A percentile compares a stretch with the other conserved stretches of the same genome.
Evolutionary conservation across 257 asterid species (phyloP).

Genomic region (Craterostigma plantagineum): DNA sequence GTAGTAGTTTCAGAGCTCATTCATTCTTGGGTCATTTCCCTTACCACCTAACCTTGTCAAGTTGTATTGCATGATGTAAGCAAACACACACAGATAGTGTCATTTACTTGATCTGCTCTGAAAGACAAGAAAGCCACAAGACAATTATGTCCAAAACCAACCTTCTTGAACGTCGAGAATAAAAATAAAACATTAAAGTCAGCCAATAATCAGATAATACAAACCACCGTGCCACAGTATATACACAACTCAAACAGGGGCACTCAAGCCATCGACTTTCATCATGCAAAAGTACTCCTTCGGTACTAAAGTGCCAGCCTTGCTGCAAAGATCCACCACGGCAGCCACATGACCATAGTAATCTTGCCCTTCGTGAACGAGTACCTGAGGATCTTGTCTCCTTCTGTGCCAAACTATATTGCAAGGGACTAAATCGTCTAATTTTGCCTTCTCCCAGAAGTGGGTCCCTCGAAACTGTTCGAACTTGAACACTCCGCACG

Average conservation of each 20-base stretch:
- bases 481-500: conserved; percentile 62
- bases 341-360: conserved; percentile 80
- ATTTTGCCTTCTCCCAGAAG: conserved; percentile 61
- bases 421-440: conserved; percentile 64
- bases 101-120: too few species aligned
- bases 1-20: too few species aligned
- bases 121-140: too few species aligned
- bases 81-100: too few species aligned
- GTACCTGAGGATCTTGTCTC: conserved; percentile 57
- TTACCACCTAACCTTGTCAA: too few species aligned
- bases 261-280: conserved; percentile 54
- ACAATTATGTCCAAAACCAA: too few species aligned
- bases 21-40: too few species aligned
- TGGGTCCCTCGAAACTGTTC: conserved; percentile 56
- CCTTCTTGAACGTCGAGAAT: too few species aligned
- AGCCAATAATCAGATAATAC: too few species aligned
- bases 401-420: conserved; percentile 58
- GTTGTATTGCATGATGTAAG: too few species aligned
- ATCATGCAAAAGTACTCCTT: conserved; percentile 53
- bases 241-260: conserved; percentile 20
- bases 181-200: too few species aligned
- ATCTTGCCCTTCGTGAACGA: conserved; percentile 41
- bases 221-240: too few species aligned
- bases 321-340: conserved; percentile 70
- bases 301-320: conserved; percentile 64